Evolutionary conservation across 176 grass and related monocot genomes (phyloP).

Genomic region (Musa schizocarpa): DNA sequence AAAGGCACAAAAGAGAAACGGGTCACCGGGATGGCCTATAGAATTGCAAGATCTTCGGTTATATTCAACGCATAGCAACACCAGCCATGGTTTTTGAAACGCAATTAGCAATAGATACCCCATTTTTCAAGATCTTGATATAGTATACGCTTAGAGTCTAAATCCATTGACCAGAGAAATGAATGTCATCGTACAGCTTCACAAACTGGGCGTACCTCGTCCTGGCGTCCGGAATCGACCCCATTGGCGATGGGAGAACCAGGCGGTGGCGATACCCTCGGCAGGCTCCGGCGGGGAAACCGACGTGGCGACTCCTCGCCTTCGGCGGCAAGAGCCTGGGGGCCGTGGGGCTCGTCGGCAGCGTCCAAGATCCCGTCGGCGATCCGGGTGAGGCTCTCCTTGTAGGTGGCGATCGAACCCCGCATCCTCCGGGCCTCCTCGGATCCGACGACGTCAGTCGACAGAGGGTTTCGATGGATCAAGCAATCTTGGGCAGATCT

Average conservation of each 20-base stretch:
- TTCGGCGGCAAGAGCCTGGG: slow-evolving; percentile 5
- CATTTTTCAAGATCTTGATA: background rate
- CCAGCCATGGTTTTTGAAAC: too few relatives aligned
- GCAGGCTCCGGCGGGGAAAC: slow-evolving; percentile 18
- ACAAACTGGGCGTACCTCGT: slow-evolving; percentile 38
- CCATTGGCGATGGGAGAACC: slow-evolving; percentile 34
- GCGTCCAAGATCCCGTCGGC: slow-evolving; percentile 72
- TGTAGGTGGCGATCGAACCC: slow-evolving; percentile 72
- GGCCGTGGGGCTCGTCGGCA: slow-evolving; percentile 40
- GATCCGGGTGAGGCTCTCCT: slow-evolving; percentile 80
- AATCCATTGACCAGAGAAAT: background rate
- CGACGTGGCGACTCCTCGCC: slow-evolving; percentile 23
- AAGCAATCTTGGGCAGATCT: background rate
- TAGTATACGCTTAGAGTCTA: background rate
- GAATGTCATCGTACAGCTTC: background rate
- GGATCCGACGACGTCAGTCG: background rate
- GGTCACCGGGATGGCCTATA: too few relatives aligned
- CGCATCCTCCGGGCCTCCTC: slow-evolving; percentile 35
- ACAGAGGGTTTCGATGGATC: background rate
- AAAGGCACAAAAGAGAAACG: too few relatives aligned
- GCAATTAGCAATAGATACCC: too few relatives aligned
- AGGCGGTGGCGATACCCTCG: background rate
- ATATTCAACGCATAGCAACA: too few relatives aligned
- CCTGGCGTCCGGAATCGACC: slow-evolving; percentile 32
- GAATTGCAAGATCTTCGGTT: too few relatives aligned